phyloP scores from a whole-genome alignment of 2,329 filamentous ascomycete species.

The Grosmannia huntii region DNA sequence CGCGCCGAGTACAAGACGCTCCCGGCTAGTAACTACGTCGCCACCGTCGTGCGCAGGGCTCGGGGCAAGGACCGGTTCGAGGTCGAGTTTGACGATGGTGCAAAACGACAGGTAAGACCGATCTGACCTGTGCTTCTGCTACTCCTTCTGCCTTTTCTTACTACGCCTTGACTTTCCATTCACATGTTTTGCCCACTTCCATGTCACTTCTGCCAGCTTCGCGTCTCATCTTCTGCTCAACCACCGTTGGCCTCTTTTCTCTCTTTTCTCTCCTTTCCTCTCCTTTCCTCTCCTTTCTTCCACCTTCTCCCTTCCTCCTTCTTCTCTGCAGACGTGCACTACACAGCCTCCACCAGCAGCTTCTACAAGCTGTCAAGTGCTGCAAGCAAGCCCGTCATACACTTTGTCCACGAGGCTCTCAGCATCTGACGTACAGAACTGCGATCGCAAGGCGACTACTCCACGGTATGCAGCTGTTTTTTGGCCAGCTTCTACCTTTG shows the following conservation, averaged over 20 bases:
- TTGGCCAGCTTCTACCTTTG: too few relatives aligned
- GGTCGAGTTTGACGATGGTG: conserved; percentile 12
- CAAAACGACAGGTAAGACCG: conserved; percentile 8
- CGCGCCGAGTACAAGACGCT: conserved; percentile 6
- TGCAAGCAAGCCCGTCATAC: not conserved
- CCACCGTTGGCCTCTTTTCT: too few relatives aligned
- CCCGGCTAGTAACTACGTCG: conserved; percentile 11
- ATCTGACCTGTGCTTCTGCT: not conserved
- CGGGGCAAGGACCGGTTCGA: conserved; percentile 9
- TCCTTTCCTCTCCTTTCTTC: not conserved
- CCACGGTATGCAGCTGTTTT: not conserved
- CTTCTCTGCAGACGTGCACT: not conserved
- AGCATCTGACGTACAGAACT: not conserved
- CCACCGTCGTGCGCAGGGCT: conserved; percentile 1
- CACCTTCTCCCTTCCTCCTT: not conserved
- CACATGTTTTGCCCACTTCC: not conserved
- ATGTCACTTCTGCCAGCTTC: not conserved
- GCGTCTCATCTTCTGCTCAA: not conserved
- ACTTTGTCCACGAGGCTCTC: not conserved
- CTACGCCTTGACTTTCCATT: not conserved
- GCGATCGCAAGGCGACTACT: not conserved
- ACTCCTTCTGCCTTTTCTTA: not conserved
- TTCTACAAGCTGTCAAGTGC: not conserved
- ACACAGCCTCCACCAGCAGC: too few relatives aligned
- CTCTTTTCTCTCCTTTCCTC: not conserved